Evolutionary conservation across 345 rosid genomes (phyloP).

Genomic region (Rhizophora mangle): DNA sequence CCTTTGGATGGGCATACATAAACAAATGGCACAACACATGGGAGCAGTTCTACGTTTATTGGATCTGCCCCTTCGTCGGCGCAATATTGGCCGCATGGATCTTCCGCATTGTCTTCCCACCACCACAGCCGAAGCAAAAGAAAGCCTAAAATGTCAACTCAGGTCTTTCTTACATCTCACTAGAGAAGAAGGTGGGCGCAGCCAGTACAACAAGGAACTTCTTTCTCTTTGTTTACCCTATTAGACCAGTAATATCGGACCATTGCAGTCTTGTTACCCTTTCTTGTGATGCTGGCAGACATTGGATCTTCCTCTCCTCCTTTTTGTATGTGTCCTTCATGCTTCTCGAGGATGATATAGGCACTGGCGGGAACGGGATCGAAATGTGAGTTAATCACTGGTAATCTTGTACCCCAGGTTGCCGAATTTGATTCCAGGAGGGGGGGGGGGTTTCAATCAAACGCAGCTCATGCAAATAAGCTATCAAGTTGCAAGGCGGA

Average conservation of each 20-base stretch:
- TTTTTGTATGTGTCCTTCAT: neutral
- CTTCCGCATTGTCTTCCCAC: conserved; percentile 63
- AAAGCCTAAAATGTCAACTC: conserved; percentile 31
- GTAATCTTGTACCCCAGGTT: no score
- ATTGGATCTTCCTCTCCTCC: neutral
- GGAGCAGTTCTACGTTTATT: conserved; percentile 90
- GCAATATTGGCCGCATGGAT: conserved; percentile 70
- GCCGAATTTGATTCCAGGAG: no score
- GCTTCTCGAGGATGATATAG: no score
- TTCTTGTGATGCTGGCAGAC: neutral
- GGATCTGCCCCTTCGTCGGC: conserved; percentile 87
- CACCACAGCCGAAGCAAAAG: conserved; percentile 49
- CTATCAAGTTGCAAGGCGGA: no score
- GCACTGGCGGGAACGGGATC: no score
- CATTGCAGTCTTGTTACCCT: neutral
- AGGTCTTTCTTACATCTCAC: neutral
- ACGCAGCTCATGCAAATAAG: no score
- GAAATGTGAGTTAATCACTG: no score
- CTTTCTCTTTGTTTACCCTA: neutral
- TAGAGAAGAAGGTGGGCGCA: conserved; percentile 6
- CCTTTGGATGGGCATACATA: conserved; percentile 91
- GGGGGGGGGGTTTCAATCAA: no score
- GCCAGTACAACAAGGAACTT: conserved; percentile 13
- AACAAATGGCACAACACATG: conserved; percentile 79
- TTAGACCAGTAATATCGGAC: neutral